Conservation (phyloP, 129 eudicot species). For the Tagetes patula region DNA sequence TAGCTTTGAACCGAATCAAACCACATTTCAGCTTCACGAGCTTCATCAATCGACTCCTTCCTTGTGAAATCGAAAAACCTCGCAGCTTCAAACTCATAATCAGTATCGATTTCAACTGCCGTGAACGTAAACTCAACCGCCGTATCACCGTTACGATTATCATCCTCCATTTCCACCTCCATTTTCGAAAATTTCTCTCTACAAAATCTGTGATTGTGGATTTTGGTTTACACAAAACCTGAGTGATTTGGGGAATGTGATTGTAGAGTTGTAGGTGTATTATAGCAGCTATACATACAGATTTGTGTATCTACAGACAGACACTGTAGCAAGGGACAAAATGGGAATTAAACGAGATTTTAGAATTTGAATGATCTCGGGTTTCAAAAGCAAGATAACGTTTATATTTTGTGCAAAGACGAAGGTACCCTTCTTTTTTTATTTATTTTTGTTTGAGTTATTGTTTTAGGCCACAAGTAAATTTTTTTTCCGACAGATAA, state of each 20-base stretch:
- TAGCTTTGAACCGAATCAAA: constrained; percentile 57
- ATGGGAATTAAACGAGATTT: constrained; percentile 20
- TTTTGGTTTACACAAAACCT: constrained; percentile 16
- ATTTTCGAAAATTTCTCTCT: constrained; percentile 22
- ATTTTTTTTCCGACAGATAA: no score
- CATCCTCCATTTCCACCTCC: constrained; percentile 44
- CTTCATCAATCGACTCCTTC: constrained; percentile 60
- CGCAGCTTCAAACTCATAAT: constrained; percentile 82
- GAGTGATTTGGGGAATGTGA: constrained; percentile 29
- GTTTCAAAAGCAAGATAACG: constrained; percentile 33
- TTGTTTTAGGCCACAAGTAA: no score
- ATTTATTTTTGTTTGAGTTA: no score
- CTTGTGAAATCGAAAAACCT: constrained; percentile 67
- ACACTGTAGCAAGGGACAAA: constrained; percentile 27
- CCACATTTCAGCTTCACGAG: constrained; percentile 70
- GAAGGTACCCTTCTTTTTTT: constrained; percentile 9
- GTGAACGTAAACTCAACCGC: constrained; percentile 57
- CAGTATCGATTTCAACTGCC: constrained; percentile 79
- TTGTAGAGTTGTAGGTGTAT: no score
- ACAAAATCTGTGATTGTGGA: constrained; percentile 21
- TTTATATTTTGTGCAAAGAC: constrained; percentile 27
- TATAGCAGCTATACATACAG: constrained; percentile 13
- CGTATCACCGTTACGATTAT: constrained; percentile 21
- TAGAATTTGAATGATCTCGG: constrained; percentile 35
- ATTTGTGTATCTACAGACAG: constrained; percentile 27